Conservation (phyloP, 371 early-diverging fungal genomes). For the Globomyces sp. region DNA sequence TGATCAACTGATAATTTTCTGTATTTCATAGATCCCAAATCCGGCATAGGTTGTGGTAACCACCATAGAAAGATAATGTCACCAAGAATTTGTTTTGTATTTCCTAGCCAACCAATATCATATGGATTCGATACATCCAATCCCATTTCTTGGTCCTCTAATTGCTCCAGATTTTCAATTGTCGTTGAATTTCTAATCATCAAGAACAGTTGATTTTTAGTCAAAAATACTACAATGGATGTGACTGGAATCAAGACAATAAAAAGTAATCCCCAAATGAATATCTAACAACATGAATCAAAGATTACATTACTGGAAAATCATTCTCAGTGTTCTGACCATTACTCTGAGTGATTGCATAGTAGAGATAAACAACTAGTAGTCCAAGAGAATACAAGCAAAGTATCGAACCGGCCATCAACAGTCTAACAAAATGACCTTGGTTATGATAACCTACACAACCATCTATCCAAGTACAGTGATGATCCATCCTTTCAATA, state of each 20-base stretch:
- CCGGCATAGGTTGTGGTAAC: slow-evolving; percentile 40
- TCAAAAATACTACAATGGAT: slow-evolving; percentile 23
- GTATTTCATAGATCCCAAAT: no score
- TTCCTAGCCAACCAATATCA: slow-evolving; percentile 63
- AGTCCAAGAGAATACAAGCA: slow-evolving; percentile 17
- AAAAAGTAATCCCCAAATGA: slow-evolving; percentile 39
- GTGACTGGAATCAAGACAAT: slow-evolving; percentile 26
- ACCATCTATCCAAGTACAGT: slow-evolving; percentile 63
- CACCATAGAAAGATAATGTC: slow-evolving; percentile 53
- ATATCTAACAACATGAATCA: slow-evolving; percentile 62
- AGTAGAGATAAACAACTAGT: slow-evolving; percentile 5
- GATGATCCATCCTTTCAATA: slow-evolving; percentile 65
- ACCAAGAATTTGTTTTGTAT: slow-evolving; percentile 17
- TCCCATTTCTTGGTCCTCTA: slow-evolving; percentile 67
- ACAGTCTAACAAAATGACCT: slow-evolving; percentile 80
- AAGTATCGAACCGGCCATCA: slow-evolving; percentile 38
- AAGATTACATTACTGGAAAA: slow-evolving; percentile 46
- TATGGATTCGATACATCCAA: slow-evolving; percentile 61
- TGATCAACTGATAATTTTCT: no score
- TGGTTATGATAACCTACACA: slow-evolving; percentile 88
- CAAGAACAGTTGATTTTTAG: slow-evolving; percentile 23
- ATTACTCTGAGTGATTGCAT: background rate
- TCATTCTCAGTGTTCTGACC: background rate
- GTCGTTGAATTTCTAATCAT: slow-evolving; percentile 85
- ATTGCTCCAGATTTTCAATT: slow-evolving; percentile 62